These are phyloP conservation scores for Ogataea parapolymorpha DNA, from an alignment of 805 yeast genomes.

Conservation along the genomic window DNA sequence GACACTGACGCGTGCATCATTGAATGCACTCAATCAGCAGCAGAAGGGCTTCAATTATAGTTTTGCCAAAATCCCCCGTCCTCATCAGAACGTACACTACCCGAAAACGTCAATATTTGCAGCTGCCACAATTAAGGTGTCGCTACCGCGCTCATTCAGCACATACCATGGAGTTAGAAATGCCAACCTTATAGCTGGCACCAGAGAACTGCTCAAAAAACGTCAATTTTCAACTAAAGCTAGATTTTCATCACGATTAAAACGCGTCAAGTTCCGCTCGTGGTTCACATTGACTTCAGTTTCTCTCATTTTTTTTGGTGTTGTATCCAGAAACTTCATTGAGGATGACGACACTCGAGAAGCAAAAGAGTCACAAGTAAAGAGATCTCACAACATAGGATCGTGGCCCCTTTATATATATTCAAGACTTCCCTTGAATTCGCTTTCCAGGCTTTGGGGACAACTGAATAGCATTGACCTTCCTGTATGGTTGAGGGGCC, in stretches of 20 bases:
- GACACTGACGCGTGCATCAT: conserved; percentile 27
- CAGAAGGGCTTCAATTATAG: conserved; percentile 32
- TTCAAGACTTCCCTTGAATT: conserved; percentile 84
- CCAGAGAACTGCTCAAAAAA: conserved; percentile 25
- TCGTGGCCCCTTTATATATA: conserved; percentile 91
- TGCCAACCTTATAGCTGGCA: conserved; percentile 23
- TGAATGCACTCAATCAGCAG: conserved; percentile 19
- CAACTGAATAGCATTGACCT: conserved; percentile 74
- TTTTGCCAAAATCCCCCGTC: conserved; percentile 55
- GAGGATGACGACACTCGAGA: conserved; percentile 4
- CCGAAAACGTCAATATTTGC: conserved; percentile 24
- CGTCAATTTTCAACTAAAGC: conserved; percentile 11
- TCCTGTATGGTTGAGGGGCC: conserved; percentile 85
- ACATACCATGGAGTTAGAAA: conserved; percentile 6
- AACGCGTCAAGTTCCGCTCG: conserved; percentile 25
- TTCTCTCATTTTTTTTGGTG: conserved; percentile 51
- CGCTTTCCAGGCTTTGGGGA: conserved; percentile 94
- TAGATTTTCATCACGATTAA: conserved; percentile 7
- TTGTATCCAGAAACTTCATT: conserved; percentile 40
- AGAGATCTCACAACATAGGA: conserved; percentile 48
- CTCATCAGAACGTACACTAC: conserved; percentile 53
- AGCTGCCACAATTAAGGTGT: conserved; percentile 22
- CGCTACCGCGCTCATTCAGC: conserved; percentile 17
- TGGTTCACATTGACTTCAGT: conserved; percentile 57
- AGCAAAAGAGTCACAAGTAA: conserved; percentile 26